Base-by-base conservation (phyloP, 257 asterid genomes). In the Solanum etuberosum region DNA sequence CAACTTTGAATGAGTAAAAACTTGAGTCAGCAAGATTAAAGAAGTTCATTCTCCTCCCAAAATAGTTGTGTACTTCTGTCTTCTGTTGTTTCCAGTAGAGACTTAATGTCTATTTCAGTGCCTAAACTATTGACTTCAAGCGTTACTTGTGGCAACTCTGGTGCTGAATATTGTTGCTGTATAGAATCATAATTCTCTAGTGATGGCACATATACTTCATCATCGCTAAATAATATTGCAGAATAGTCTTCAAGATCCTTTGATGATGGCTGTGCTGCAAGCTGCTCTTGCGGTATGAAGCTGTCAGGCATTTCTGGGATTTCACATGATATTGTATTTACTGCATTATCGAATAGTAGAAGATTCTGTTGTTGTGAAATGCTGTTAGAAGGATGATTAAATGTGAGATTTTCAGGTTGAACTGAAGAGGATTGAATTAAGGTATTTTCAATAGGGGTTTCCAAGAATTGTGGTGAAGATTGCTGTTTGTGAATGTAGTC, bases 1-100 rank as follows among this genome's bases (percentile, higher is more conserved):
- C 48, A 37, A 37, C 20, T 73, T 35, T 73, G 31, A 73, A 73
- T 73, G 81, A 29, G 12, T 48, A 81, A 31, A 80, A 81, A 48
- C 85, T 29, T 81, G 43, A 46, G 65, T 31, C 42, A n/a, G 74
- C 54, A 54, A 61, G 23, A 32, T 43, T 31, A 67, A 29, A 31
- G 90, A 31, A 88, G 12, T 23, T 88, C 71, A 38, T 89, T 88
- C 13, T 77, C 82, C n/a, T 81, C 89, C 92, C 93, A 89, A 78
- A 89, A 90, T 83, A 76, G 83, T n/a, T 78, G 88, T 82, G 89
- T 37, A 38, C 87, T 88, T 35, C 88, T 32, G 89, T 70, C 54
- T 42, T 78, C 93, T 31, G 88, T 86, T 82, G 86, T 92, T 73
- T 88, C 88, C 34, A 85, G 29, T 83, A 85, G 43, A 51, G 86